Base-by-base conservation (phyloP, 169 alveolate genomes). In the Plasmodium reichenowi region DNA sequence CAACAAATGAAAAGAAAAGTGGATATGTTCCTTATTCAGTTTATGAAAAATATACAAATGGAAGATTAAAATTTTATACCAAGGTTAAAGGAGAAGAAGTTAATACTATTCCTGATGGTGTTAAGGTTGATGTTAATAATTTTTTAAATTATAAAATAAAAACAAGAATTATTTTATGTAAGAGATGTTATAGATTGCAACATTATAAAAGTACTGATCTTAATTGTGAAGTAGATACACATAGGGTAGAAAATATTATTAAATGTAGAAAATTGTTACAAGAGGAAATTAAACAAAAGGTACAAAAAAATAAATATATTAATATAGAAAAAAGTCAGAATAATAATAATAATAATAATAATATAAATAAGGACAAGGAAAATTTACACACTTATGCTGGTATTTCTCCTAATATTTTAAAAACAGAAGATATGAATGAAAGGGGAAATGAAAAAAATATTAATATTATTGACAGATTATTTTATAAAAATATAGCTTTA, bases 61-160 rank as follows among this genome's bases (percentile, higher is more conserved):
- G 92, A 29, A 78, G 93, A 45, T 43, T 94, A 74, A 74, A 73
- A 24, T 91, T 91, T 80, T 88, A 88, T 56, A 94, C 96, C 13
- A 90, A 93, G 15, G 88, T 94, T 12, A 88, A 89, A 72, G 96
- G 96, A 13, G 88, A 88, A 43, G 96, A 92, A 52, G 95, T 93
- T 22, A 88, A 80, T 50, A 67, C 88, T 9, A 88, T 88, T 13
- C 96, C 96, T 24, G 96, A 94, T 12, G 96, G 96, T 9, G 91
- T 94, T 20, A 92, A 93, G 66, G 95, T 94, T 15, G 94, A 90
- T 72, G 75, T 72, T 63, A 94, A 88, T 70, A 92, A 94, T 45
- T 92, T 74, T 47, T 91, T 88, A 6, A 67, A 92, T 32, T 92
- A 76, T 32, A 60, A 78, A 15, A 56, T 89, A n/a, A 92, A 89